These are phyloP conservation scores for Pichia sp. DNA, from an alignment of 1,139 yeast genomes.

Conservation along the genomic window DNA sequence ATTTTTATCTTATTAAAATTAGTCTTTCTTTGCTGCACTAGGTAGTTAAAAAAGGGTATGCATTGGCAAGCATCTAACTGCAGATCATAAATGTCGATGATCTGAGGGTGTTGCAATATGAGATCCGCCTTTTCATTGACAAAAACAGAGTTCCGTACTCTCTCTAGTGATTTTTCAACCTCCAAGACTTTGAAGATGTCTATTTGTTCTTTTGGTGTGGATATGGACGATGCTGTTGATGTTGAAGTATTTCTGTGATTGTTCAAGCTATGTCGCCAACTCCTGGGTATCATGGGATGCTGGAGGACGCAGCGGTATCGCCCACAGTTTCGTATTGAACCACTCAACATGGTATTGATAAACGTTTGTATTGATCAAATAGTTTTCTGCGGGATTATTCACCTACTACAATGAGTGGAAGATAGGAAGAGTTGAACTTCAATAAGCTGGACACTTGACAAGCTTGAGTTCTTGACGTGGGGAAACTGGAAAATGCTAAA, in stretches of 20 bases:
- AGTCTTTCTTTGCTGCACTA: conserved; percentile 1
- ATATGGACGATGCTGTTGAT: not conserved
- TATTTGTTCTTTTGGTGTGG: not conserved
- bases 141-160: not conserved
- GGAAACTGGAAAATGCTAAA: too few species aligned
- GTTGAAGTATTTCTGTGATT: not conserved
- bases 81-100: conserved; percentile 7
- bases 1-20: conserved; percentile 5
- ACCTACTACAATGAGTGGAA: too few species aligned
- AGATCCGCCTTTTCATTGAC: conserved; percentile 3
- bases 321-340: not conserved
- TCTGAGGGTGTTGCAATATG: conserved; percentile 1
- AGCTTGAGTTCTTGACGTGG: too few species aligned
- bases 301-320: not conserved
- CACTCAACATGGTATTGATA: too few species aligned
- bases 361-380: too few species aligned
- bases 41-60: not conserved
- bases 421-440: too few species aligned
- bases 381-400: too few species aligned
- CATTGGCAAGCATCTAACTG: conserved; percentile 3
- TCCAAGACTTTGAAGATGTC: not conserved
- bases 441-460: too few species aligned
- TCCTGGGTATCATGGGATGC: not conserved
- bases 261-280: too few species aligned
- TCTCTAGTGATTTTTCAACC: not conserved